Base-by-base conservation (phyloP, 2,329 filamentous ascomycete genomes). In the Thelonectria rubi region DNA sequence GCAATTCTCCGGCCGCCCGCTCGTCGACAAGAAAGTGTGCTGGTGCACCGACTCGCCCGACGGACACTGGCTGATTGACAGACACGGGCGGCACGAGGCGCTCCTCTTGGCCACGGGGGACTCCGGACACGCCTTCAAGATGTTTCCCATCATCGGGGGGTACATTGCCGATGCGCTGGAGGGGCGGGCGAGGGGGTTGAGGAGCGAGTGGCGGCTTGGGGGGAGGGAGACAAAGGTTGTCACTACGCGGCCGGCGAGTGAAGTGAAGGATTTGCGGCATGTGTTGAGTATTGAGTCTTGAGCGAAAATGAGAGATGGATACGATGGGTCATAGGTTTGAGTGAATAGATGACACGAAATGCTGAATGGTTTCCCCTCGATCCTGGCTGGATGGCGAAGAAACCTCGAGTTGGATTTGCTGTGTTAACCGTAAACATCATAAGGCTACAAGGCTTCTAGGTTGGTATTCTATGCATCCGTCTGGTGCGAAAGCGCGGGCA, bases 11-110 rank as follows among this genome's bases (percentile, higher is more conserved):
- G 66, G 63, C n/a, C 63, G 66, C 1, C 70, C 69, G 5, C 65
- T 71, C 8, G 48, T 72, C 1, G 63, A 68, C 10, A 61, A 68
- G 5, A 55, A 60, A 14, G 64, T 72, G 15, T 72, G 70, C 30
- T 72, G 70, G 70, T 72, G 69, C 40, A 69, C 70, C 43, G 69
- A 71, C 52, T 68, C 70, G 1, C 69, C 65, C 1, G 70, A 72
- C 26, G 58, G 66, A 2, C 68, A 72, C 52, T 72, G 67, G 62
- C 51, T 70, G 8, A 69, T 71, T 20, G 70, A 70, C 32, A 57
- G 56, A 15, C 65, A 71, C 8, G 66, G 65, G 9, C 62, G 60
- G 49, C 26, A 69, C 21, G 34, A 60, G 2, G 43, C 59, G 2
- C 46, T 72, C 3, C 56, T 71, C 0, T 43, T 72, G 7, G 69